Percentiles rank a stretch among this genome's conserved stretches.
Evolutionary conservation across 164 flowering plant species (phyloP).

Genomic region (Houttuynia cordata): DNA sequence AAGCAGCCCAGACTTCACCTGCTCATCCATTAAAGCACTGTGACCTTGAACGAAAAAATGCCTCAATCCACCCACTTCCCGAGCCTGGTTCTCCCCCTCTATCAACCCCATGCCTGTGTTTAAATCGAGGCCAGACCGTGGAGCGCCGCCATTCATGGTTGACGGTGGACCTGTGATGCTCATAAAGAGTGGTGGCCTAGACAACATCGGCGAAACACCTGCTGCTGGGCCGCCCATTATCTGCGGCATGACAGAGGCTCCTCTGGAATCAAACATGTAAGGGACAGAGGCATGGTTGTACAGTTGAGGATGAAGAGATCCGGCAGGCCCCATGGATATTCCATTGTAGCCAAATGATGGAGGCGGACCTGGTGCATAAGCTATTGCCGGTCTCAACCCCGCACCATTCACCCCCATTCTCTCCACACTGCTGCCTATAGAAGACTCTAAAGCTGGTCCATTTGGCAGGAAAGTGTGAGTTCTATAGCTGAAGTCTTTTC

Average conservation of each 20-base stretch:
- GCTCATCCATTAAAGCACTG: conserved; percentile 39
- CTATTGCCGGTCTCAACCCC: conserved; percentile 28
- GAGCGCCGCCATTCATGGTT: conserved; percentile 29
- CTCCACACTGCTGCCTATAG: conserved; percentile 18
- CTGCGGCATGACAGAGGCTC: conserved; percentile 45
- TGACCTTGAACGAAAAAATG: conserved; percentile 30
- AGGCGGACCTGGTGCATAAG: conserved; percentile 27
- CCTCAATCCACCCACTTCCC: conserved; percentile 21
- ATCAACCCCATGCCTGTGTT: conserved; percentile 30
- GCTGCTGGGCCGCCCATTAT: conserved; percentile 27
- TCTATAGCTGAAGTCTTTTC: conserved; percentile 29
- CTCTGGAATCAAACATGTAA: conserved; percentile 62
- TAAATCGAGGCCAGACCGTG: conserved; percentile 38
- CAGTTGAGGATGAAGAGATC: conserved; percentile 25
- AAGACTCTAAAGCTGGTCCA: conserved; percentile 33
- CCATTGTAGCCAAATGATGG: conserved; percentile 30
- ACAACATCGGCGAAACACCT: conserved; percentile 24
- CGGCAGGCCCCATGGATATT: conserved; percentile 15
- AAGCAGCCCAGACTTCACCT: conserved; percentile 19
- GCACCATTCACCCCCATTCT: conserved; percentile 21
- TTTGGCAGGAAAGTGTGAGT: conserved; percentile 22
- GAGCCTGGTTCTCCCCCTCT: conserved; percentile 27
- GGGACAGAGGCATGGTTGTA: conserved; percentile 47
- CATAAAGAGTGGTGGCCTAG: conserved; percentile 39
- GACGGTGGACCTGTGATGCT: conserved; percentile 25